Conservation (phyloP, 2,329 filamentous ascomycete species). For the Fusarium napiforme region DNA sequence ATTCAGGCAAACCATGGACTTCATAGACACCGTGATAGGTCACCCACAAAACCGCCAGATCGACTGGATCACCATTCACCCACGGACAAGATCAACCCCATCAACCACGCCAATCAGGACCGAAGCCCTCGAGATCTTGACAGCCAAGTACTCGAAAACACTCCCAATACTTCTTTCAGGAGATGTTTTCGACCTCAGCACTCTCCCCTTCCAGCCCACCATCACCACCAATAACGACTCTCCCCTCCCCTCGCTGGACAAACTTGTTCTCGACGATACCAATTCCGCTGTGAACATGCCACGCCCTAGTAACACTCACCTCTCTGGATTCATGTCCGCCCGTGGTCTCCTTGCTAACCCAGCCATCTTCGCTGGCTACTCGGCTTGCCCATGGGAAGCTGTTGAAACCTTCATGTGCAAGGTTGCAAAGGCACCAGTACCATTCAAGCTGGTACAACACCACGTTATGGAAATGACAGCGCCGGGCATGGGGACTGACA, state of each 20-base stretch:
- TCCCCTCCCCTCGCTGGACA: conserved; percentile 41
- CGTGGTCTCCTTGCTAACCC: conserved; percentile 75
- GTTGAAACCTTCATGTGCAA: conserved; percentile 72
- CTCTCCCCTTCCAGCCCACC: conserved; percentile 57
- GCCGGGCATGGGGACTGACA: conserved; percentile 65
- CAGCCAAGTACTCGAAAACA: conserved; percentile 60
- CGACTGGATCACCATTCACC: conserved; percentile 78
- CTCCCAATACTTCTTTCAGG: conserved; percentile 76
- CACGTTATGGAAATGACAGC: conserved; percentile 75
- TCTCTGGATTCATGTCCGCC: conserved; percentile 76
- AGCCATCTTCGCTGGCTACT: conserved; percentile 68
- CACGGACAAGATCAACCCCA: conserved; percentile 69
- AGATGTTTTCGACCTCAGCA: conserved; percentile 70
- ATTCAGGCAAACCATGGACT: conserved; percentile 66
- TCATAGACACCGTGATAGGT: conserved; percentile 70
- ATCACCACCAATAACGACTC: conserved; percentile 41
- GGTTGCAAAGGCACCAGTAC: conserved; percentile 66
- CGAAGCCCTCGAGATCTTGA: conserved; percentile 68
- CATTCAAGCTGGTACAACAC: conserved; percentile 71
- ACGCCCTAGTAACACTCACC: conserved; percentile 57
- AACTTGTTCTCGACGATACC: conserved; percentile 44
- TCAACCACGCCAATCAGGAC: conserved; percentile 70
- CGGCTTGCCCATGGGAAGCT: conserved; percentile 69
- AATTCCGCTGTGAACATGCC: conserved; percentile 19
- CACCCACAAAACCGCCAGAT: conserved; percentile 63